A percentile compares a stretch with the other conserved stretches of the same genome.
These are phyloP conservation scores for Scheffersomyces quercinus DNA, from an alignment of 1,139 yeast genomes.

Conservation along the genomic window DNA sequence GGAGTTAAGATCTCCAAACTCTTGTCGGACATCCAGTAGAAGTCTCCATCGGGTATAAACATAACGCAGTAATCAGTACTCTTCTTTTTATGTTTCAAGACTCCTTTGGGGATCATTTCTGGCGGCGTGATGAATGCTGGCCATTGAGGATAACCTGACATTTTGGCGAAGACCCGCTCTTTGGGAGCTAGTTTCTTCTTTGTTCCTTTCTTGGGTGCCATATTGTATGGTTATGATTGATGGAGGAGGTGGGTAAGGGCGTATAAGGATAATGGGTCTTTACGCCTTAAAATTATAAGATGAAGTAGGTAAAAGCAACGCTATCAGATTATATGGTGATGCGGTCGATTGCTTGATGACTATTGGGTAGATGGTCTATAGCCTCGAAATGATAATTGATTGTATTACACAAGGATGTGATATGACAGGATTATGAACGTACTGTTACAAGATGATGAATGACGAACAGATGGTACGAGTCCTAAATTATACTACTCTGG, in stretches of 20 bases:
- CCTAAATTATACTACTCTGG: too few species aligned
- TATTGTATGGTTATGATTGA: slow-evolving; percentile 5
- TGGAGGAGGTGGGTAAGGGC: background rate
- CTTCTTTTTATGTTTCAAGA: slow-evolving; percentile 40
- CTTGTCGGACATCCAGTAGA: slow-evolving; percentile 47
- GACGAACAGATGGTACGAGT: too few species aligned
- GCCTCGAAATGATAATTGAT: too few species aligned
- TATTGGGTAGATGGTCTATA: too few species aligned
- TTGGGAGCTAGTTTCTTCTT: slow-evolving; percentile 27
- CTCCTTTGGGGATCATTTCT: slow-evolving; percentile 38
- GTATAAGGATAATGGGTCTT: too few species aligned
- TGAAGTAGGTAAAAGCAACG: too few species aligned
- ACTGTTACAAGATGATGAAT: too few species aligned
- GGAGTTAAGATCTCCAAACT: slow-evolving; percentile 33
- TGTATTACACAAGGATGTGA: too few species aligned
- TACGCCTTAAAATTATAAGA: too few species aligned
- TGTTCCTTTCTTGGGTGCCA: slow-evolving; percentile 29
- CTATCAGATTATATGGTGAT: too few species aligned
- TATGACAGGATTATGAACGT: too few species aligned
- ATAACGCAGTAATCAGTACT: slow-evolving; percentile 44
- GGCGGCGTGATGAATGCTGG: slow-evolving; percentile 50
- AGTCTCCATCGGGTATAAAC: slow-evolving; percentile 51
- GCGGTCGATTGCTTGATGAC: too few species aligned
- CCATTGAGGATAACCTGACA: slow-evolving; percentile 53
- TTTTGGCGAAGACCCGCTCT: slow-evolving; percentile 46